Evolutionary conservation across 148 eudicot genomes (phyloP), one percentile per base, ranked within the genome.

Genomic region (Linanthus parryae): DNA sequence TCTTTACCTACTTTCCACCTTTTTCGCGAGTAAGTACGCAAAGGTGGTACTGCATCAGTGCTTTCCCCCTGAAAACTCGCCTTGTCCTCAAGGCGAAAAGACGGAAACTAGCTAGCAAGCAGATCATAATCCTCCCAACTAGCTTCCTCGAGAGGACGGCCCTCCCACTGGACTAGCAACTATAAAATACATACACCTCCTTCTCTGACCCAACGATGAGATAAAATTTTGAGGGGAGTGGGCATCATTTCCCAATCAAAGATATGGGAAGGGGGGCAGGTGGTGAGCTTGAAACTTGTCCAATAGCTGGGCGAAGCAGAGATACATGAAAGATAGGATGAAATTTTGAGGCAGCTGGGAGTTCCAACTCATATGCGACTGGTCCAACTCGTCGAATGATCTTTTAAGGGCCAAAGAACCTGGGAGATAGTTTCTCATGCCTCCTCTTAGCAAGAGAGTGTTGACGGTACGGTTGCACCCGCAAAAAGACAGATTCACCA

Each of bases 71-170:
- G n/a, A n/a, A n/a, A n/a, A n/a, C n/a, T n/a, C n/a, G n/a, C n/a
- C n/a, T n/a, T n/a, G n/a, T n/a, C n/a, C n/a, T n/a, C n/a, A n/a
- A n/a, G 58, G 45, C 30, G 46, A 27, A 54, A 54, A 26, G 9
- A 21, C 3, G 46, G 46, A 19, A 54, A 54, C 20, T 54, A 46
- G 5, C 12, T 5, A 14, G 40, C 30, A 2, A 55, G 3, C 1
- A 55, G 30, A 8, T 38, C 46, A 38, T 37, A 55, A 10, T 41
- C 23, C n/a, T 55, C 59, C 34, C 37, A 55, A 21, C 24, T 7
- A 11, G 13, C 58, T 17, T 54, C 58, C 1, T 18, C n/a, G 0
- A 24, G 15, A 3, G 28, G 59, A n/a, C n/a, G n/a, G n/a, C n/a
- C n/a, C n/a, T n/a, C n/a, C n/a, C n/a, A n/a, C n/a, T n/a, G n/a